Percentiles rank a stretch among this genome's conserved stretches.
Conservation (phyloP, 805 yeast species). For the Ogataea siamensis region DNA sequence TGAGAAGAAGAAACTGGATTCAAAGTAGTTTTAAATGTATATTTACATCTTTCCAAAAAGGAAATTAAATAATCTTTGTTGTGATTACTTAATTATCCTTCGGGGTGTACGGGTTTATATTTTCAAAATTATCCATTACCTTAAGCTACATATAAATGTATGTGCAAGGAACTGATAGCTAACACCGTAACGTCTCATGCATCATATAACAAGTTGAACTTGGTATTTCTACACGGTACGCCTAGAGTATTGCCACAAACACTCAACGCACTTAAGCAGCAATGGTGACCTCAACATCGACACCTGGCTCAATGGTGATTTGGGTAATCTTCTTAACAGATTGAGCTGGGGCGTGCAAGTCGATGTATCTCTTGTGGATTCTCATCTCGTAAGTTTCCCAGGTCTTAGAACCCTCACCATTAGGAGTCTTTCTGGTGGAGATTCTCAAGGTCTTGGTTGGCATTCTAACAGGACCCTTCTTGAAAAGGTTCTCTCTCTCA, state of each 20-base stretch:
- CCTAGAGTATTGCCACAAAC: conserved; percentile 43
- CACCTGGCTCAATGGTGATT: conserved; percentile 99
- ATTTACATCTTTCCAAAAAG: conserved; percentile 10
- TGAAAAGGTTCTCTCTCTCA: conserved; percentile 72
- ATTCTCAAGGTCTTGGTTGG: conserved; percentile 98
- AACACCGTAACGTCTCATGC: conserved; percentile 56
- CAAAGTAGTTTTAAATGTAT: conserved; percentile 9
- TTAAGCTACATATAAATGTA: conserved; percentile 10
- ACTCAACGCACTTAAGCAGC: conserved; percentile 57
- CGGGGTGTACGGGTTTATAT: not conserved
- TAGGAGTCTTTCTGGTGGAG: conserved; percentile 99
- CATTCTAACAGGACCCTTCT: conserved; percentile 99
- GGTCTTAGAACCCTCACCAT: conserved; percentile 99
- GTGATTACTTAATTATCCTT: not conserved
- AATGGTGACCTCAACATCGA: conserved; percentile 92
- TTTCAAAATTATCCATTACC: conserved; percentile 8
- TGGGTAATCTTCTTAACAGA: conserved; percentile 94
- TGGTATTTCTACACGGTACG: conserved; percentile 50
- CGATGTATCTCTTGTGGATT: conserved; percentile 99
- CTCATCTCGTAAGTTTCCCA: conserved; percentile 99
- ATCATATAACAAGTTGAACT: conserved; percentile 29
- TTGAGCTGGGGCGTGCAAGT: conserved; percentile 94
- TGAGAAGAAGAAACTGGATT: conserved; percentile 4
- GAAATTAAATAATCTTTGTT: conserved; percentile 2
- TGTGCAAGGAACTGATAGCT: conserved; percentile 50